phyloP scores from a whole-genome alignment of 1,284 basidiomycete genomes.

The Malassezia sp. region DNA sequence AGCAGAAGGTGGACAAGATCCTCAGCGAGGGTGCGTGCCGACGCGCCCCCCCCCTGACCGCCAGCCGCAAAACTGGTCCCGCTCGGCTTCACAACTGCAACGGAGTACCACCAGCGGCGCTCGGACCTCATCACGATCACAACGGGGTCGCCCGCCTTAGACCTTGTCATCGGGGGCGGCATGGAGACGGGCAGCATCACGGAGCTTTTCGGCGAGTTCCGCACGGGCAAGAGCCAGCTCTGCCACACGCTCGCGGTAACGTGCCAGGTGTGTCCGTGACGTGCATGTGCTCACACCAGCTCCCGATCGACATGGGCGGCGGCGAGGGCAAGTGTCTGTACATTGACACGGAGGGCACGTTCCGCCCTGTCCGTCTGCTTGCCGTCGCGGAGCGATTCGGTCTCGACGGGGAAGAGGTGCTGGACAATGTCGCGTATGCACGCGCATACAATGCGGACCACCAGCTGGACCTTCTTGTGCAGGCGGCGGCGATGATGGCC shows the following conservation, averaged over 20 bases:
- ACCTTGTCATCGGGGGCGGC: conserved; percentile 88
- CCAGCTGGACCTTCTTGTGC: conserved; percentile 77
- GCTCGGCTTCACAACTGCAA: conserved; percentile 94
- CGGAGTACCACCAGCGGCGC: conserved; percentile 80
- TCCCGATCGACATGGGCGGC: conserved; percentile 93
- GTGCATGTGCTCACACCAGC: conserved; percentile 44
- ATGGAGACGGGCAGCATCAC: conserved; percentile 98
- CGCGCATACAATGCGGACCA: conserved; percentile 98
- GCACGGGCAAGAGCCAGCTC: conserved; percentile 95
- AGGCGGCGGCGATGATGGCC: conserved; percentile 68
- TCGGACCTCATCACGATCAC: conserved; percentile 96
- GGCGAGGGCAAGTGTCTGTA: conserved; percentile 98
- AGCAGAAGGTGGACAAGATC: conserved; percentile 95
- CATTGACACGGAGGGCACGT: conserved; percentile 98
- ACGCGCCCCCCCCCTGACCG: neutral
- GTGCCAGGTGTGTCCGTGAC: conserved; percentile 61
- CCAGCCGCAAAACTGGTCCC: conserved; percentile 89
- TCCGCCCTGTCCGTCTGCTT: conserved; percentile 85
- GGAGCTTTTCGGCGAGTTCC: conserved; percentile 95
- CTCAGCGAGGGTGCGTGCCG: conserved; percentile 63
- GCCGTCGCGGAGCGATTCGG: conserved; percentile 92
- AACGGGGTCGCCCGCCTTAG: conserved; percentile 89
- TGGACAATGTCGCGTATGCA: conserved; percentile 97
- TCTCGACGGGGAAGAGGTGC: conserved; percentile 87
- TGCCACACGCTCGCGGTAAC: conserved; percentile 97